Evolutionary conservation across 179 eudicot genomes (phyloP), one percentile per base, ranked within the genome.

Genomic region (Gypsophila paniculata): DNA sequence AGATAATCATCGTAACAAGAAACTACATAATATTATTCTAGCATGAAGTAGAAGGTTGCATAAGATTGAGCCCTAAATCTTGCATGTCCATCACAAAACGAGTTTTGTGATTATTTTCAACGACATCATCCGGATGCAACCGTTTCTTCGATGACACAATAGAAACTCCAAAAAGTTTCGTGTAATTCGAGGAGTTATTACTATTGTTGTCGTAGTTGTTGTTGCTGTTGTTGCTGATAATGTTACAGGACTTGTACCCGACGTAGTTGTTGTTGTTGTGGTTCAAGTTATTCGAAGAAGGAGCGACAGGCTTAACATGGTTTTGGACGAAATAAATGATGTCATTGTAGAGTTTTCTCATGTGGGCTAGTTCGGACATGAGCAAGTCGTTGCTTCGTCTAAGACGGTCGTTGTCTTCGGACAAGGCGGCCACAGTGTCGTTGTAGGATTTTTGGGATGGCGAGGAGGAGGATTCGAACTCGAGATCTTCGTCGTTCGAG

Each of bases 291-390:
- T n/a, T n/a, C n/a, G n/a, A n/a, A 55, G 34, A 32, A 22, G 67
- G 67, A 36, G 5, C 48, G 5, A 70, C 79, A 15, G 81, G 84
- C 39, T 78, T 78, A 2, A 83, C 86, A 57, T 81, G 86, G 44
- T 83, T 85, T 67, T 85, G 86, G 9, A 83, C 76, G 62, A 85
- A 83, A 54, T 83, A 85, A 8, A 85, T 83, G 2, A 85, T 83
- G 77, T 85, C 88, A 64, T 83, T 85, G 80, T 85, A 85, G 0
- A 85, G 83, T 44, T 75, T 76, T 55, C 80, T 85, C 88, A 85
- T 85, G 80, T 85, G 88, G 14, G 72, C 76, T 6, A 85, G 84
- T 44, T 83, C 88, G 2, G 88, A 85, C 57, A 83, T 18, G 17
- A 85, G 86, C 85, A 85, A 76, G 72, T 72, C 72, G 69, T 85